These are phyloP conservation scores for Penicillium angulare DNA, from an alignment of 495 filamentous ascomycete species.

Conservation along the genomic window DNA sequence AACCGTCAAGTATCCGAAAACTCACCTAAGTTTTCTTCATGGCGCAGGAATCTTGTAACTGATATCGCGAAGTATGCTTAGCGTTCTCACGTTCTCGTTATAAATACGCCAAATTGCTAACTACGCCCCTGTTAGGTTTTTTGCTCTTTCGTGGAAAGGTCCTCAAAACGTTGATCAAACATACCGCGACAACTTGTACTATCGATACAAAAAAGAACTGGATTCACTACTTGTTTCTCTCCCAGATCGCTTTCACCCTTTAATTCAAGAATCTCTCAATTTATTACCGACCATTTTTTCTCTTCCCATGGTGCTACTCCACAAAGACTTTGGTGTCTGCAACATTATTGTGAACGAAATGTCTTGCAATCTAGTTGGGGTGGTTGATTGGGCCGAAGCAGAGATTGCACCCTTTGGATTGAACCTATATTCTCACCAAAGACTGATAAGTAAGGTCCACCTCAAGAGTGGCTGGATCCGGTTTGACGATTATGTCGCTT, in stretches of 20 bases:
- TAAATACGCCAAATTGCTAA: slow-evolving; percentile 3
- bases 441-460: slow-evolving; percentile 32
- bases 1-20: neutral
- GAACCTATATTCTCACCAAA: slow-evolving; percentile 37
- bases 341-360: slow-evolving; percentile 39
- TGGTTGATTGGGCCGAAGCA: slow-evolving; percentile 43
- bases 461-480: slow-evolving; percentile 35
- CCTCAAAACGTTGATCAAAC: slow-evolving; percentile 25
- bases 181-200: slow-evolving; percentile 18
- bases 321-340: slow-evolving; percentile 33
- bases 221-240: slow-evolving; percentile 26
- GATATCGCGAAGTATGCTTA: neutral
- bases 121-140: slow-evolving; percentile 27
- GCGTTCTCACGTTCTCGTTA: slow-evolving; percentile 9
- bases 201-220: slow-evolving; percentile 28
- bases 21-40: neutral
- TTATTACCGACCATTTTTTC: slow-evolving; percentile 31
- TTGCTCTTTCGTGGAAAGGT: slow-evolving; percentile 34
- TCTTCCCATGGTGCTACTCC: slow-evolving; percentile 41
- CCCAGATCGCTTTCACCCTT: slow-evolving; percentile 34
- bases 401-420: slow-evolving; percentile 38
- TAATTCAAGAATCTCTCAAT: slow-evolving; percentile 29
- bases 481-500: slow-evolving; percentile 32
- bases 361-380: slow-evolving; percentile 35
- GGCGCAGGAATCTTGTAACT: neutral